Base-by-base conservation (phyloP, 495 filamentous ascomycete genomes). In the Hyaloscypha finlandica region DNA sequence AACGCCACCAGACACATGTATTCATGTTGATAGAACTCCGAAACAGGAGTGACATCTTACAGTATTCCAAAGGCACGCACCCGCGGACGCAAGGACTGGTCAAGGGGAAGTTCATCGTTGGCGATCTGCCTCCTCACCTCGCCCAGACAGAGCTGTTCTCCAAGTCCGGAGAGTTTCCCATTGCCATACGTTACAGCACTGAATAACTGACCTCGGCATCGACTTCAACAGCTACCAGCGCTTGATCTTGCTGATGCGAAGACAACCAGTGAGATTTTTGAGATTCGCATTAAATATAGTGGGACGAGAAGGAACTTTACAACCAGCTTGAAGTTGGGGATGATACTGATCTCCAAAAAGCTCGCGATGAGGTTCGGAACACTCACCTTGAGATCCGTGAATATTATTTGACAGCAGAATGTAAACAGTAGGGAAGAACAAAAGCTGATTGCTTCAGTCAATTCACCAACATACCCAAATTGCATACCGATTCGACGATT, bases 401-500 rank as follows among this genome's bases (percentile, higher is more conserved):
- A 14, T 48, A 48, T 48, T 19, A 16, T 48, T 12, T 12, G 16
- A 48, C 25, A 25, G 25, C 25, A 48, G 9, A 19, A 48, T 19
- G 16, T 19, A 11, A 3, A 6, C 20, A 6, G 22, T 9, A 30
- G 39, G 37, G 16, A 25, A 51, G 29, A 8, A 35, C n/a, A 39
- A 3, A 39, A 9, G 25, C 32, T 58, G 25, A 51, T 9, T 51
- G 4, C 14, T 20, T 6, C 52, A 67, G 67, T 77, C 76, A 22
- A 83, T 76, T 59, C 69, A 75, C n/a, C 77, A 79, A 61, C 81
- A 83, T 66, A 79, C 78, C 20, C 83, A 84, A 63, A 77, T 75
- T 31, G 79, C 81, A 11, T 84, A 81, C 64, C 81, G 78, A 45
- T 81, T 81, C 67, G 81, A 79, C 55, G 75, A 83, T 51, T 83